A percentile compares a stretch with the other conserved stretches of the same genome.
Conservation (phyloP, 2,329 filamentous ascomycete genomes). For the Graphiopsis chlorocephala region DNA sequence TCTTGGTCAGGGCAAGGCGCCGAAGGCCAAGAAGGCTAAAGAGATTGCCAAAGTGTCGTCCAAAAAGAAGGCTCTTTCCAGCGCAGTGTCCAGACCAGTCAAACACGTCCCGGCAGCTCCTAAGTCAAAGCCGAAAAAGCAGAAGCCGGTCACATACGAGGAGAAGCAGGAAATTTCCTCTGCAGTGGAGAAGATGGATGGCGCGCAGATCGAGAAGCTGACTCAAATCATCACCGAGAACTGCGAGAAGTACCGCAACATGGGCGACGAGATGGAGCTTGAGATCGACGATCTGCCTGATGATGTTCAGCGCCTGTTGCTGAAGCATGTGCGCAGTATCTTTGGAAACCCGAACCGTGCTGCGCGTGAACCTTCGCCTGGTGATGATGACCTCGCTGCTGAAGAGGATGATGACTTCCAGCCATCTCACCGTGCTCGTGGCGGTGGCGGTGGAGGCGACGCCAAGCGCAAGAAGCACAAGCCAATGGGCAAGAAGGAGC, state of each 20-base stretch:
- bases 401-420: conserved; percentile 51
- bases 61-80: conserved; percentile 20
- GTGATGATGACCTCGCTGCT: conserved; percentile 36
- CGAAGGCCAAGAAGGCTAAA: conserved; percentile 37
- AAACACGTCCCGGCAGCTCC: conserved; percentile 14
- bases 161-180: conserved; percentile 88
- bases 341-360: conserved; percentile 32
- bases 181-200: conserved; percentile 60
- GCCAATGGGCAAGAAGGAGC: conserved; percentile 71
- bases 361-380: conserved; percentile 23
- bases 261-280: conserved; percentile 62
- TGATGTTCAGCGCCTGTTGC: conserved; percentile 54
- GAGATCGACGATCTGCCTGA: conserved; percentile 60
- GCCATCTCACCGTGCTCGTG: conserved; percentile 30
- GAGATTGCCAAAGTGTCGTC: conserved; percentile 19
- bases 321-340: conserved; percentile 52
- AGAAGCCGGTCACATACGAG: conserved; percentile 65
- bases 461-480: conserved; percentile 69
- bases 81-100: conserved; percentile 18
- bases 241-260: conserved; percentile 62
- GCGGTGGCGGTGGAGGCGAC: conserved; percentile 31
- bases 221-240: conserved; percentile 89
- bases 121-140: conserved; percentile 56
- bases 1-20: conserved; percentile 43
- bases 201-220: conserved; percentile 72